Evolutionary conservation across 164 flowering plant species (phyloP).

Genomic region (Echeveria elegans): DNA sequence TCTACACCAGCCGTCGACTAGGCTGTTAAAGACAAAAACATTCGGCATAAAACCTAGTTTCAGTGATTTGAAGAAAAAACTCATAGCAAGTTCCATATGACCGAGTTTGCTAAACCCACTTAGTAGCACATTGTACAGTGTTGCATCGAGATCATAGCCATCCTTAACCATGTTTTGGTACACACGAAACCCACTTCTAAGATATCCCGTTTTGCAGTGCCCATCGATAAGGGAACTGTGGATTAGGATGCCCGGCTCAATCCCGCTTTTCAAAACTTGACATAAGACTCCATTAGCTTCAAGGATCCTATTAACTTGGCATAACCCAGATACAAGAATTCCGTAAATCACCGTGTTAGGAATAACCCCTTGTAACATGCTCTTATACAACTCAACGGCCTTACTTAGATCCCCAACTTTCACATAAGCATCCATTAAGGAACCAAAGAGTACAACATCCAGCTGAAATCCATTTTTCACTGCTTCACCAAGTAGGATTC

Average conservation of each 20-base stretch:
- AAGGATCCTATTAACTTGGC: neutral
- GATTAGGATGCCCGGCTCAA: constrained; percentile 27
- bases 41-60: constrained; percentile 24
- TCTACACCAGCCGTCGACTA: constrained; percentile 41
- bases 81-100: constrained; percentile 32
- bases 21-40: constrained; percentile 22
- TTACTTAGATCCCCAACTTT: constrained; percentile 30
- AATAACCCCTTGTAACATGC: constrained; percentile 25
- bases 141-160: constrained; percentile 31
- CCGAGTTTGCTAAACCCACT: constrained; percentile 41
- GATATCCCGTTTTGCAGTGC: constrained; percentile 26
- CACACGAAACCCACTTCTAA: constrained; percentile 29
- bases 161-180: constrained; percentile 21
- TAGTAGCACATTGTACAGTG: constrained; percentile 25
- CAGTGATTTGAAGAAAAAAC: constrained; percentile 29
- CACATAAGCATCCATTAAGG: constrained; percentile 37
- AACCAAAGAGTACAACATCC: constrained; percentile 44
- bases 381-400: constrained; percentile 23
- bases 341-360: constrained; percentile 36
- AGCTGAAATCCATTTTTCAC: constrained; percentile 27
- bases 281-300: constrained; percentile 26
- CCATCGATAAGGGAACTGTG: constrained; percentile 41
- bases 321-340: constrained; percentile 30
- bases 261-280: constrained; percentile 31
- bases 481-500: constrained; percentile 24